Evolutionary conservation across 2,329 filamentous ascomycete species (phyloP), one percentile per base, ranked within the genome.

Genomic region (Colletotrichum melonis): DNA sequence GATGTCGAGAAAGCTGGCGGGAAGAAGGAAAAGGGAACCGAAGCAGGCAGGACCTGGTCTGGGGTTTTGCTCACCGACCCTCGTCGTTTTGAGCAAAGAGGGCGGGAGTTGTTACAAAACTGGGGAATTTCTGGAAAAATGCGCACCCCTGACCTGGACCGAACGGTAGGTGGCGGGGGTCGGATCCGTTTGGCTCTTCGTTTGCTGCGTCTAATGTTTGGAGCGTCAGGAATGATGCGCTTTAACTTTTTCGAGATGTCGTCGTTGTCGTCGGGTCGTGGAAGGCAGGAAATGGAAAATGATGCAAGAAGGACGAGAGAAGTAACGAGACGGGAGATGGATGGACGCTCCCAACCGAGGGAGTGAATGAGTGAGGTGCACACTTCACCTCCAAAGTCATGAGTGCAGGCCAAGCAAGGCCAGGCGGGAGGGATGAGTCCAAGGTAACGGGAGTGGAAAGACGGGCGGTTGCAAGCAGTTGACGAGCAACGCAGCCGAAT

Each of bases 41-140:
- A 70, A 38, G 46, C 70, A 66, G 70, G 70, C 70, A 57, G 35
- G 12, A 73, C 70, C 70, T 70, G 67, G 70, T 70, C 60, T 62
- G 60, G 60, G 68, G 63, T 9, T 38, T 42, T 42, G 60, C 65
- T 73, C 70, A 73, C 70, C 70, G 70, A 65, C 67, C 70, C 58
- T 35, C 69, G 58, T 54, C 58, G 46, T 59, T 22, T 66, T 63
- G 19, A 62, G 66, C 60, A 60, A 60, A 70, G 26, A 49, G 49
- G 52, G 60, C 60, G 67, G 56, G 67, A 70, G 67, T 62, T 57
- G 67, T 65, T 49, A 59, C 46, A 67, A 67, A 67, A 67, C 63
- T 59, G 63, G 63, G 54, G 63, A 59, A 32, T 49, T 65, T 65
- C 46, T 55, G 63, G 62, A 32, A 65, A 65, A 65, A 57, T 42